Evolutionary conservation across 2,329 filamentous ascomycete species (phyloP).

Genomic region (Rhinocladiella mackenziei): DNA sequence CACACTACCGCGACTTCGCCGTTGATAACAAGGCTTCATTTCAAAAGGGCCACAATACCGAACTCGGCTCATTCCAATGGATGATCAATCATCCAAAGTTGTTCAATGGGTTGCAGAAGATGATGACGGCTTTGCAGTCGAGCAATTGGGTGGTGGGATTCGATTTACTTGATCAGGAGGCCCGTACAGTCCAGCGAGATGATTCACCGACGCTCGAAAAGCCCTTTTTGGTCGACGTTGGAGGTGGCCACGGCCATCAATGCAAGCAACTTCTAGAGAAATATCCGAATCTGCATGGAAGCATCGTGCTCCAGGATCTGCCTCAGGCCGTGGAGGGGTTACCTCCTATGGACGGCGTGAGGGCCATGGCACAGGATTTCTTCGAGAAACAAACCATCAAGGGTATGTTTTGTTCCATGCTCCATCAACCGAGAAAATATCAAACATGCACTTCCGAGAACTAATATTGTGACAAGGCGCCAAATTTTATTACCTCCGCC

Average conservation of each 20-base stretch:
- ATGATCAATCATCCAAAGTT: constrained; percentile 31
- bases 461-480: constrained; percentile 22
- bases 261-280: constrained; percentile 16
- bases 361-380: constrained; percentile 32
- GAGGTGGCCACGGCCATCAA: constrained; percentile 27
- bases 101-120: constrained; percentile 12
- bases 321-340: constrained; percentile 33
- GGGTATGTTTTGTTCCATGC: constrained; percentile 22
- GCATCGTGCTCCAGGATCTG: constrained; percentile 39
- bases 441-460: not conserved
- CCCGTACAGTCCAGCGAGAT: not conserved
- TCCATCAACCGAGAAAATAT: not conserved
- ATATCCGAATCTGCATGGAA: constrained; percentile 18
- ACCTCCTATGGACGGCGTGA: constrained; percentile 24
- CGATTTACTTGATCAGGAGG: constrained; percentile 10
- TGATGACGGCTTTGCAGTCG: constrained; percentile 20
- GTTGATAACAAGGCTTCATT: constrained; percentile 31
- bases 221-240: constrained; percentile 29
- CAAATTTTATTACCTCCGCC: constrained; percentile 33
- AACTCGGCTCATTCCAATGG: constrained; percentile 32
- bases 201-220: constrained; percentile 5
- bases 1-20: constrained; percentile 31
- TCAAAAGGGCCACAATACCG: constrained; percentile 33
- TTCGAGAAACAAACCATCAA: constrained; percentile 33
- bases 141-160: constrained; percentile 10